Evolutionary conservation across 2,329 filamentous ascomycete species (phyloP), one percentile per base, ranked within the genome.

Genomic region (Apiospora hydei): DNA sequence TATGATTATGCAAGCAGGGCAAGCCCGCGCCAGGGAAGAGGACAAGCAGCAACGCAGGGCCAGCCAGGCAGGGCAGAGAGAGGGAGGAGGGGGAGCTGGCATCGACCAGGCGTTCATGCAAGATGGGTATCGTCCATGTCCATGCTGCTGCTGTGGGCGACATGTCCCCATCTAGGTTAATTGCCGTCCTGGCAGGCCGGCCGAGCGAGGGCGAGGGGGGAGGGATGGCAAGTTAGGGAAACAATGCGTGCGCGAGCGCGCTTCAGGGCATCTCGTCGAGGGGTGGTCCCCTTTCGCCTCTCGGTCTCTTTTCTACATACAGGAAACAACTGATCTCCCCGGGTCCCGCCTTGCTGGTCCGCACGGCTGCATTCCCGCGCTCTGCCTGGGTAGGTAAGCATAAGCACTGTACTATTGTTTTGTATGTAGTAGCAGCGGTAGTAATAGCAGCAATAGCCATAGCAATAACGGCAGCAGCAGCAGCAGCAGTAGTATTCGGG

Each of bases 101-200:
- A 64, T 73, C 71, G 72, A 73, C 70, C 72, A 71, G 70, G 72
- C 72, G 72, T 73, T 73, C 72, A 73, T 73, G 72, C 72, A 73
- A 57, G 72, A 71, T 70, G 61, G 61, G 57, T 38, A n/a, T 64
- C 44, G 67, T 64, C 69, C 57, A 41, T 41, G 67, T 64, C 69
- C 57, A 41, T 41, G 30, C 18, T n/a, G 57, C 53, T 41, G 53
- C 30, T 26, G 51, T 61, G 57, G 57, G 34, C 57, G 57, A 64
- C 57, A 64, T 41, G 57, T 26, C 34, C 57, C 57, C 57, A 34
- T 64, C 57, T 64, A 41, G 57, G 18, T 41, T 14, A 41, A 5
- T 64, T 64, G 57, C 57, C 57, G 57, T 41, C 41, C 34, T 64
- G 34, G 57, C 57, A 64, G 57, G 57, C 34, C 34, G 34, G 34